Conservation (phyloP, 1,284 basidiomycete species). For the Cerrena zonata region DNA sequence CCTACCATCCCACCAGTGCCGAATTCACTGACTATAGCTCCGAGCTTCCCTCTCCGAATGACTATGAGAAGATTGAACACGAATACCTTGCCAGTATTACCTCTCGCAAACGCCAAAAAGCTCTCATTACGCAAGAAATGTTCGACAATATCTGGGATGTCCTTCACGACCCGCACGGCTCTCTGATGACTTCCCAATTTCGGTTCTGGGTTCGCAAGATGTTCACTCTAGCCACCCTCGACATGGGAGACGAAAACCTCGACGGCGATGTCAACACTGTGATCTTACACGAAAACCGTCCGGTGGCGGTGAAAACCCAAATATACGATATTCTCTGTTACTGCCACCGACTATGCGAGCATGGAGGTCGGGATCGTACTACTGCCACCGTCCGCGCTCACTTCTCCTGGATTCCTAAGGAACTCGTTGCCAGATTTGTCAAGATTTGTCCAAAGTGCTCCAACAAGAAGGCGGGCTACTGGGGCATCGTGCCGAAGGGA, state of each 20-base stretch:
- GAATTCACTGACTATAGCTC: too few species aligned
- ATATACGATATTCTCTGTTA: conserved; percentile 71
- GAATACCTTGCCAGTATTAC: conserved; percentile 53
- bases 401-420: conserved; percentile 78
- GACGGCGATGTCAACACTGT: conserved; percentile 27
- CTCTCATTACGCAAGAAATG: conserved; percentile 61
- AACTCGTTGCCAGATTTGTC: conserved; percentile 70
- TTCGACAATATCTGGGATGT: conserved; percentile 68
- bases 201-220: conserved; percentile 78
- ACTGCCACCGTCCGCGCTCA: conserved; percentile 51
- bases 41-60: too few species aligned
- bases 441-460: conserved; percentile 69
- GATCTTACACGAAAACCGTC: conserved; percentile 60
- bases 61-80: too few species aligned
- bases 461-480: conserved; percentile 31
- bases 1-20: too few species aligned
- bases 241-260: conserved; percentile 16
- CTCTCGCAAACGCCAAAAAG: conserved; percentile 56
- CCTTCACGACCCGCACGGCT: conserved; percentile 32
- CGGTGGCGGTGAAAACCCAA: conserved; percentile 69
- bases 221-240: conserved; percentile 45
- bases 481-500: neutral
- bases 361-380: conserved; percentile 76
- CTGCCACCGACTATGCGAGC: conserved; percentile 57
- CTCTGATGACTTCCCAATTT: conserved; percentile 37